Conservation (phyloP, 441 rosid species). For the Gossypium lobatum region DNA sequence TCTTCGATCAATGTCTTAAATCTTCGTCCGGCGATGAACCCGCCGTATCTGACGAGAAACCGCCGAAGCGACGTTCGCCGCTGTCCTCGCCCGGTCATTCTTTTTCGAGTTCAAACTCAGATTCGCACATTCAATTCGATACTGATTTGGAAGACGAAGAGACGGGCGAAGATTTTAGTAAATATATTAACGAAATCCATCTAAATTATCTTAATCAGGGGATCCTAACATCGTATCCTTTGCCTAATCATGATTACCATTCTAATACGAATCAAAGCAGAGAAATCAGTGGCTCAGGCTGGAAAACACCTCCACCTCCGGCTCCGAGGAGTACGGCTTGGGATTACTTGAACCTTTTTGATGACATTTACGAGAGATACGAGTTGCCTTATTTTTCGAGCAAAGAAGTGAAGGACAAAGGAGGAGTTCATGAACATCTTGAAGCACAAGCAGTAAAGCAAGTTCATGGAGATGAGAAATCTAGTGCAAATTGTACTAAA, state of each 20-base stretch:
- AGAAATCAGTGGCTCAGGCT: constrained; percentile 7
- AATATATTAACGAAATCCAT: constrained; percentile 9
- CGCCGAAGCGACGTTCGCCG: constrained; percentile 15
- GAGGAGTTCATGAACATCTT: constrained; percentile 8
- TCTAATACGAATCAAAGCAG: constrained; percentile 6
- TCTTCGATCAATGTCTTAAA: constrained; percentile 29
- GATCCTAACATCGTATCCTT: constrained; percentile 20
- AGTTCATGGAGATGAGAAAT: constrained; percentile 4
- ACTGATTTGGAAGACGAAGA: constrained; percentile 36
- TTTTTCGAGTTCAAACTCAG: constrained; percentile 30
- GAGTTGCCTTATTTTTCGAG: constrained; percentile 20
- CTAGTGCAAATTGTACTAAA: constrained; percentile 2
- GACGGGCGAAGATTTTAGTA: neutral
- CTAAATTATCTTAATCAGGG: constrained; percentile 14
- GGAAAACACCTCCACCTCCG: constrained; percentile 42
- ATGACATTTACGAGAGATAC: constrained; percentile 36
- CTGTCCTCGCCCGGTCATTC: constrained; percentile 25
- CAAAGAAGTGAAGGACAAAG: constrained; percentile 22
- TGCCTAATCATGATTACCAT: constrained; percentile 7
- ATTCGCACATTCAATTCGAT: constrained; percentile 39
- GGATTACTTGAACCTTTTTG: constrained; percentile 56
- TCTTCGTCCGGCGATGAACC: constrained; percentile 17
- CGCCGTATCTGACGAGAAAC: neutral
- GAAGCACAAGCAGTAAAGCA: constrained; percentile 8
- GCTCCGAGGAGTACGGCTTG: constrained; percentile 35